These are phyloP conservation scores for Penicillium sp. DNA, from an alignment of 2,329 filamentous ascomycete genomes.

Conservation along the genomic window DNA sequence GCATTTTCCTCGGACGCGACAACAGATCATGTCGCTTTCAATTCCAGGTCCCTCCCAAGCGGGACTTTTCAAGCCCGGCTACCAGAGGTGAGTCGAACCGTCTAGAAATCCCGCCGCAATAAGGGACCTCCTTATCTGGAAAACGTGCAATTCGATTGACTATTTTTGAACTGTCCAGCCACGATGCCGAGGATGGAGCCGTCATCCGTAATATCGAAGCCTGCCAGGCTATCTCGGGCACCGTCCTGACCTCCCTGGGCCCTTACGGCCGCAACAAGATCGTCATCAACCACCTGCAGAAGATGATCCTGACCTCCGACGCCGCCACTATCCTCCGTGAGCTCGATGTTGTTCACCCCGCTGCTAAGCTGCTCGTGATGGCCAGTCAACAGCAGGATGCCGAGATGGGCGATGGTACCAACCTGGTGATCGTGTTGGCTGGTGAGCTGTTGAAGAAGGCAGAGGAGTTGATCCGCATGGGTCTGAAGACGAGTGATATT, in stretches of 20 bases:
- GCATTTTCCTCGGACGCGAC: constrained; percentile 25
- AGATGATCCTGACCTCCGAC: constrained; percentile 99
- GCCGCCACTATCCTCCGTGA: constrained; percentile 96
- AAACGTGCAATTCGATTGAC: constrained; percentile 14
- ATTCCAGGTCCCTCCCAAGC: constrained; percentile 93
- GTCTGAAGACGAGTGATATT: constrained; percentile 97
- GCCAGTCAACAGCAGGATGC: constrained; percentile 97
- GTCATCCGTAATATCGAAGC: constrained; percentile 98
- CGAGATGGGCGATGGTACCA: constrained; percentile 98
- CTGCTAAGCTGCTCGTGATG: constrained; percentile 97
- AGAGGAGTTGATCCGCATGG: constrained; percentile 94
- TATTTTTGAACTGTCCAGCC: constrained; percentile 59
- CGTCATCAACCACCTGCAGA: constrained; percentile 99
- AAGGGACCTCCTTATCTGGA: constrained; percentile 24
- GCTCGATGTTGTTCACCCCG: constrained; percentile 96
- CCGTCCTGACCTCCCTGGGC: constrained; percentile 93
- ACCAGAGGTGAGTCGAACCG: constrained; percentile 73
- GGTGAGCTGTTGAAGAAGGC: constrained; percentile 96
- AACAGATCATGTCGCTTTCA: constrained; percentile 75
- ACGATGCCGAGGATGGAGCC: constrained; percentile 98
- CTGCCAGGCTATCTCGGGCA: constrained; percentile 91
- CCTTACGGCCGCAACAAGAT: constrained; percentile 99
- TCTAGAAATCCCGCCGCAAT: constrained; percentile 11
- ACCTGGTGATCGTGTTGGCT: constrained; percentile 92
- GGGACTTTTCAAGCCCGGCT: constrained; percentile 92